Conservation (phyloP, 2,329 filamentous ascomycete genomes). For the Conoideocrella luteorostrata region DNA sequence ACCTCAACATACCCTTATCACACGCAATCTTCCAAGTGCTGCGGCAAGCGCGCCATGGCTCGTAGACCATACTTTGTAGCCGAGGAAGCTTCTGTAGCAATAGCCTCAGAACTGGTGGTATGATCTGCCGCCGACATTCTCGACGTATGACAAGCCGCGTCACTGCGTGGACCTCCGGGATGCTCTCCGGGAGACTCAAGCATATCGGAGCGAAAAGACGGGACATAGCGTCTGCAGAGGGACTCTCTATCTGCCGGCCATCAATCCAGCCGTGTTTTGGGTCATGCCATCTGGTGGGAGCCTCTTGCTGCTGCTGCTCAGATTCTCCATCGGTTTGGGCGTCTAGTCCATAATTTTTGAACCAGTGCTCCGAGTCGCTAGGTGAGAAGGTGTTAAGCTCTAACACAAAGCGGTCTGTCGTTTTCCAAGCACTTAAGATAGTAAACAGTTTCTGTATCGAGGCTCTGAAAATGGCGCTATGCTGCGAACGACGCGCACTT, state of each 20-base stretch:
- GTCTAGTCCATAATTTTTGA: conserved; percentile 9
- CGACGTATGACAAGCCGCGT: conserved; percentile 10
- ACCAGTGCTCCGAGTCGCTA: conserved; percentile 13
- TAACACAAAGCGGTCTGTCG: conserved; percentile 9
- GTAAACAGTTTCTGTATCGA: conserved; percentile 20
- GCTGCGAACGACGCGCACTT: neutral
- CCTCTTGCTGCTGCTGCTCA: conserved; percentile 3
- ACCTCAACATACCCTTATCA: conserved; percentile 8
- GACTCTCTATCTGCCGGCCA: conserved; percentile 9
- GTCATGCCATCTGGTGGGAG: conserved; percentile 9
- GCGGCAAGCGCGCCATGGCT: conserved; percentile 8
- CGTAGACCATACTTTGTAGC: conserved; percentile 10
- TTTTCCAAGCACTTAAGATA: conserved; percentile 21
- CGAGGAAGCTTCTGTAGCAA: conserved; percentile 10
- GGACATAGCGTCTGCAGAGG: conserved; percentile 4
- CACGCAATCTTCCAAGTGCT: conserved; percentile 5
- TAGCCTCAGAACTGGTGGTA: conserved; percentile 2
- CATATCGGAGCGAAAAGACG: conserved; percentile 3
- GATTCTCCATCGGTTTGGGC: conserved; percentile 4
- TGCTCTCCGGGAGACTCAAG: conserved; percentile 2
- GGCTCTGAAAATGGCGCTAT: conserved; percentile 12
- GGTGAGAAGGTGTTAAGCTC: conserved; percentile 11
- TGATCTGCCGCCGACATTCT: conserved; percentile 10
- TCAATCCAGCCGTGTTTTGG: conserved; percentile 12
- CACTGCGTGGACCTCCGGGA: conserved; percentile 10